phyloP scores from a whole-genome alignment of 1,284 basidiomycete genomes.

The Irpex sp. region DNA sequence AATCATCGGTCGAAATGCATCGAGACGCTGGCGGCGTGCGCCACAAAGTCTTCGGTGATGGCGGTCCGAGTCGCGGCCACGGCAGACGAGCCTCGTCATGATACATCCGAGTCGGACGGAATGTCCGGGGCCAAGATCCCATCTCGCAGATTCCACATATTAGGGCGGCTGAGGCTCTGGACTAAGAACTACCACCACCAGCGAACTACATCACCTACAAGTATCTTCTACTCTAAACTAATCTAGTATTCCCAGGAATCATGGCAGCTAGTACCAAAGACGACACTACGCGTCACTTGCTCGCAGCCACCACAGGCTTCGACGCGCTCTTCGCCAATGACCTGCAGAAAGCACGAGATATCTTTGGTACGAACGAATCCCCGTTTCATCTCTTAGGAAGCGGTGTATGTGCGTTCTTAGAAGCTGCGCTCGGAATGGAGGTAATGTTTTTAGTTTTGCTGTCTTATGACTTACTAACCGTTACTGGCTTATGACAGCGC shows the following conservation, averaged over 20 bases:
- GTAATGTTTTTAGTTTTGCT: conserved; percentile 25
- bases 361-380: conserved; percentile 46
- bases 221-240: background rate
- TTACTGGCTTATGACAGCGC: too few relatives aligned
- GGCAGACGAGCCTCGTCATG: background rate
- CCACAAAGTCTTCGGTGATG: background rate
- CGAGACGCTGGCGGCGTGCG: too few relatives aligned
- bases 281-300: conserved; percentile 34
- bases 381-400: conserved; percentile 68
- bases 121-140: background rate
- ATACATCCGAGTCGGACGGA: background rate
- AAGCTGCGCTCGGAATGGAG: conserved; percentile 79
- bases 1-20: background rate
- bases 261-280: conserved; percentile 3
- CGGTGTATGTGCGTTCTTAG: conserved; percentile 68
- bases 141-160: background rate
- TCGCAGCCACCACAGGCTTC: conserved; percentile 54
- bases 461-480: background rate
- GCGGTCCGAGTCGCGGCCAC: background rate
- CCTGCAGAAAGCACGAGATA: conserved; percentile 43
- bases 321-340: conserved; percentile 66
- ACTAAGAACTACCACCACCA: background rate
- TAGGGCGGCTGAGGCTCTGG: background rate
- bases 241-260: background rate
- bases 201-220: background rate